These are phyloP conservation scores for Closterium sp. DNA, from an alignment of 139 green algal genomes.

Conservation along the genomic window DNA sequence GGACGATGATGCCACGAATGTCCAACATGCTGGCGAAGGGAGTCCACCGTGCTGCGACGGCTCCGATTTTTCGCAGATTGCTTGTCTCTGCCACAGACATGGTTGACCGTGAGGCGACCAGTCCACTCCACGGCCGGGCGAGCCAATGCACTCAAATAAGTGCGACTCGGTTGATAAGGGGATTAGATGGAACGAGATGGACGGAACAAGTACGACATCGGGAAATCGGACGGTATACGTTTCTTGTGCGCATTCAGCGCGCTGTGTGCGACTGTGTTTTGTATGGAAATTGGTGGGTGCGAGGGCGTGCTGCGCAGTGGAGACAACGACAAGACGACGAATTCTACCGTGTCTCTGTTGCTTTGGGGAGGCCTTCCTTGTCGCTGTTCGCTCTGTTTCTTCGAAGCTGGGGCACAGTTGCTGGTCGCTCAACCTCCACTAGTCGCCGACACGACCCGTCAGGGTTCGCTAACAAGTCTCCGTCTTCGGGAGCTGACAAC, in stretches of 20 bases:
- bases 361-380: background rate
- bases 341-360: background rate
- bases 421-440: background rate
- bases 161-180: background rate
- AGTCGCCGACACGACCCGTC: background rate
- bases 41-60: background rate
- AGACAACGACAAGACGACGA: background rate
- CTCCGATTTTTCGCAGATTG: background rate
- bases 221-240: background rate
- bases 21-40: too few species aligned
- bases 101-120: background rate
- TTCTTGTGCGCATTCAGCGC: background rate
- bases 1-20: background rate
- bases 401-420: background rate
- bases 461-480: background rate
- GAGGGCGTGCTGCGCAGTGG: background rate
- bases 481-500: background rate
- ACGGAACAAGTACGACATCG: background rate
- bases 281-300: background rate
- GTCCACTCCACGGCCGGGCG: background rate
- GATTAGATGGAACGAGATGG: background rate
- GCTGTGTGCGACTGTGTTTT: background rate
- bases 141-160: background rate
- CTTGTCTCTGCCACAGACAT: background rate
- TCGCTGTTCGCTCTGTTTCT: background rate